Evolutionary conservation across 148 eudicot species (phyloP), one percentile per base, ranked within the genome.

Genomic region (Cornus controversa): DNA sequence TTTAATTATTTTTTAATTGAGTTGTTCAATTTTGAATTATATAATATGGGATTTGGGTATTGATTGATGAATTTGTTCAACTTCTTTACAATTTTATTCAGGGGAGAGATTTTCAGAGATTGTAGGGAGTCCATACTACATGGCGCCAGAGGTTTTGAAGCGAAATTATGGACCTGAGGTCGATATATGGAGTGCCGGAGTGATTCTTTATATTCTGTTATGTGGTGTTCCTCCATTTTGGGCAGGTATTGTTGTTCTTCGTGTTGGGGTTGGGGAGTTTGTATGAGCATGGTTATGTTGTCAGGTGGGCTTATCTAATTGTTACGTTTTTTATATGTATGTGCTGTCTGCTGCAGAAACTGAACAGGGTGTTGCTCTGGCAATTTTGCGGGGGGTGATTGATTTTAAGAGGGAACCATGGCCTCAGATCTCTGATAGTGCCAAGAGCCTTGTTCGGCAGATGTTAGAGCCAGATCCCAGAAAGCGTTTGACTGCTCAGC

Each of bases 171-270:
- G 97, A 10, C 95, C 92, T 8, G 97, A 93, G 74, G 95, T 93
- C 29, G 97, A 93, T 89, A 80, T 93, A 31, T 93, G 97, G 97
- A 93, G 97, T 84, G 91, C 97, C 72, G 97, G 97, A 36, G 97
- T 93, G 68, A 93, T 93, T 71, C 83, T 93, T 67, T 93, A 93
- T 77, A 93, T 93, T 79, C 87, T 93, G 62, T 78, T 93, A 31
- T 93, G 97, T 81, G 97, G 97, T 18, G 97, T 93, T 81, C 95
- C 97, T 80, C 97, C 97, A 76, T 93, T 93, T 80, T 93, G 97
- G 97, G 97, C 97, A 84, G 97, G 97, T n/a, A 64, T 57, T 77
- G 28, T 13, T 60, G 64, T 60, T n/a, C 60, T 60, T 60, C 24
- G 22, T 60, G 64, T 60, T 18, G 3, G 64, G 8, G 20, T 60